phyloP scores from a whole-genome alignment of 495 filamentous ascomycete species.

The Xylaria scruposa region DNA sequence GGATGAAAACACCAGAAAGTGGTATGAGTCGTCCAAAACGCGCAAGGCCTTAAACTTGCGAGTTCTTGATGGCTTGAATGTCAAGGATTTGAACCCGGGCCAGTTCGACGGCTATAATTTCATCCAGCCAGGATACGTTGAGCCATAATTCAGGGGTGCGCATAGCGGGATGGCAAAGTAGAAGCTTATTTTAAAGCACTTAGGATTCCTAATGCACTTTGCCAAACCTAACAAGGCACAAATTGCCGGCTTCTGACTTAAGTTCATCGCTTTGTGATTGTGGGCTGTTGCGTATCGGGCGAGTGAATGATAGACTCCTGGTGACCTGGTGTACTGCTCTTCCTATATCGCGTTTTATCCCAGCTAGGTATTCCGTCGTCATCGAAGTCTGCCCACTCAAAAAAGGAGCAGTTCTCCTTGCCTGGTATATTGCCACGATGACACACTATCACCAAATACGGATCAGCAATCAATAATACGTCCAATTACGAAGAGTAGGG shows the following conservation, averaged over 20 bases:
- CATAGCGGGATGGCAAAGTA: background rate
- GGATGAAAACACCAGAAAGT: conserved; percentile 31
- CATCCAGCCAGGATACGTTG: conserved; percentile 42
- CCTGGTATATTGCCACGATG: conserved; percentile 77
- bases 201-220: background rate
- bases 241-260: background rate
- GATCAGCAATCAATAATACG: background rate
- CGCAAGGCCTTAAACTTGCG: conserved; percentile 42
- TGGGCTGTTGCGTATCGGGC: background rate
- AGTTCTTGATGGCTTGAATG: conserved; percentile 41
- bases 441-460: conserved; percentile 58
- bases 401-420: conserved; percentile 78
- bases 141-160: conserved; percentile 39
- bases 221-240: background rate
- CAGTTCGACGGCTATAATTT: conserved; percentile 39
- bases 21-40: background rate
- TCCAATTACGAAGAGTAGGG: background rate
- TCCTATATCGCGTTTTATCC: conserved; percentile 46
- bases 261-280: background rate
- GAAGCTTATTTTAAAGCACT: background rate
- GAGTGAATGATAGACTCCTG: background rate
- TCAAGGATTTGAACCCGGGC: conserved; percentile 34
- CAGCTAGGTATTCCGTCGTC: conserved; percentile 82
- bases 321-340: conserved; percentile 2
- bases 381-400: conserved; percentile 90